Base-by-base conservation (phyloP, 1,284 basidiomycete species). In the Fomitiporia mediterranea region DNA sequence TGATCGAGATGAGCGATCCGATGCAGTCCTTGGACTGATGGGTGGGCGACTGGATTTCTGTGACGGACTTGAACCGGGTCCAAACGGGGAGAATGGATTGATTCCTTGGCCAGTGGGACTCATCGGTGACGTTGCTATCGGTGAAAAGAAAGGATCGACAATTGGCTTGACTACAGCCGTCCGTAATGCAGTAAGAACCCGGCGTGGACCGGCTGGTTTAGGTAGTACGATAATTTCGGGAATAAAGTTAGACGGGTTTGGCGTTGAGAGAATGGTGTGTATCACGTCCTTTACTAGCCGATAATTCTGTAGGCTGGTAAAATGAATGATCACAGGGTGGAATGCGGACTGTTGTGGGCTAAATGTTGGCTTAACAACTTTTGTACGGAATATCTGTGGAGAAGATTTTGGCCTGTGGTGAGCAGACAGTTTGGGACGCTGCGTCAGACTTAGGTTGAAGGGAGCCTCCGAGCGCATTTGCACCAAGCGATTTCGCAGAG, bases 211-310 rank as follows among this genome's bases (percentile, higher is more conserved):
- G 7, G 91, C 93, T 4, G 94, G 94, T 70, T 98, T 98, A 3
- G 93, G 94, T 27, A 98, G 87, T 61, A 98, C 91, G 76, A 97
- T 89, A 27, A 96, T 83, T 63, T 98, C 94, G 0, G 94, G 87
- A 2, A 80, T 64, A 21, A 60, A 65, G 60, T 56, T 71, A 63
- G 60, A 74, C 56, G 52, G 73, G 65, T 49, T 69, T 66, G 60
- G 73, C 60, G 60, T 74, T 43, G 70, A 69, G 46, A 91, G 74
- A 21, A 86, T 75, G 21, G 81, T 83, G 61, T 93, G 84, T 23
- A 98, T 77, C n/a, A 86, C 75, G 62, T 96, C 93, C 64, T 90
- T 91, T 51, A 94, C 86, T 44, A 82, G 69, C 67, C 92, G 93
- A 76, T 90, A 98, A 64, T 94, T 94, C 6, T 84, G 76, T 7